Evolutionary conservation across 2,329 filamentous ascomycete genomes (phyloP), one percentile per base, ranked within the genome.

Genomic region (Pezicula rhizophila): DNA sequence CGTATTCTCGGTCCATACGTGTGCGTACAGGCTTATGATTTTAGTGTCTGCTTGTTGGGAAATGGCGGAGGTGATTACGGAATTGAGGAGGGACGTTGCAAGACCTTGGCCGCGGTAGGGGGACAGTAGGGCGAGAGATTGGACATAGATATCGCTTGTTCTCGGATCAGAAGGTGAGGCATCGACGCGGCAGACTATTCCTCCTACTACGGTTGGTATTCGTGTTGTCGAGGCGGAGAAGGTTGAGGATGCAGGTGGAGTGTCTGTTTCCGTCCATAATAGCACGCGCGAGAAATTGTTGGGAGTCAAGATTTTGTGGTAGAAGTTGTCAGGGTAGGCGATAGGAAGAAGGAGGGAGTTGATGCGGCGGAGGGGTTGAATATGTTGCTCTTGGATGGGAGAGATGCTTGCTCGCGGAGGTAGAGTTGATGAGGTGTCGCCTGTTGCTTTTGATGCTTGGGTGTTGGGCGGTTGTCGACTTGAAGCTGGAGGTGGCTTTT

Each of bases 1-100:
- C 2, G 76, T 72, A 61, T 84, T 85, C 51, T 80, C 74, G 10
- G 81, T 82, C 82, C 82, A 86, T 14, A 85, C 82, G 62, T 86
- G 82, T 4, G 82, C 82, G 55, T 80, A 84, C 14, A 83, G 68
- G 39, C 70, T 70, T 42, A 59, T 59, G 45, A 64, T 71, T 60
- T 45, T 54, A 6, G 18, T 25, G 7, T 37, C 43, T 2, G 17
- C n/a, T 18, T 37, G 31, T 18, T 37, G 31, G 12, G 39, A 23
- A 3, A 60, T 14, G 5, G 65, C 57, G 18, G 52, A 11, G 58
- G 64, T 43, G 14, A 65, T 59, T 4, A 66, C 54, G 14, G 56
- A 52, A 7, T 60, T 73, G 14, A 86, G 66, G 0, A 80, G 73
- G 20, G 77, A 74, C n/a, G 72, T 69, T 11, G 77, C 78, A 11